These are phyloP conservation scores for Davidsoniella virescens DNA, from an alignment of 2,329 filamentous ascomycete species.

Conservation along the genomic window DNA sequence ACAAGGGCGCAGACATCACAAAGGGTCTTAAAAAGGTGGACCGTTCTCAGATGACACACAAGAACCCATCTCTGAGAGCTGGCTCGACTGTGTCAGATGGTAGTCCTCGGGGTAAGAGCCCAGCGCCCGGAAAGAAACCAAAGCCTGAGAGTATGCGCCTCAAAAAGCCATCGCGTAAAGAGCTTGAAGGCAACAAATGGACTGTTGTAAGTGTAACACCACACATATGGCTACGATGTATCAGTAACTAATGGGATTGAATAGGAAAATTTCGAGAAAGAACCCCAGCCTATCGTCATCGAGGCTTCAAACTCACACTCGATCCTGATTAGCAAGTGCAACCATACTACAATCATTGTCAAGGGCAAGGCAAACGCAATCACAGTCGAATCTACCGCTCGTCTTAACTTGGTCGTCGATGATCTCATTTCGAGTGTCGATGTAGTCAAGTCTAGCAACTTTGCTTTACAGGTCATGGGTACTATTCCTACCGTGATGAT, in stretches of 20 bases:
- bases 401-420: constrained; percentile 74
- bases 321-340: constrained; percentile 81
- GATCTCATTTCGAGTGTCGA: constrained; percentile 82
- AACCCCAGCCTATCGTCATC: constrained; percentile 57
- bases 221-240: neutral
- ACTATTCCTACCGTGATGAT: constrained; percentile 74
- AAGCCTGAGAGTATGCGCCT: constrained; percentile 73
- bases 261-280: constrained; percentile 80
- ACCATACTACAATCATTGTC: constrained; percentile 75
- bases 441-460: constrained; percentile 87
- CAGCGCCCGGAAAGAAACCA: constrained; percentile 72
- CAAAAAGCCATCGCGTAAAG: constrained; percentile 67
- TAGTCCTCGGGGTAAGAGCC: constrained; percentile 56
- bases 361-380: constrained; percentile 95
- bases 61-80: constrained; percentile 77
- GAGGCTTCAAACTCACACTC: constrained; percentile 72
- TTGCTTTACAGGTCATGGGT: constrained; percentile 83
- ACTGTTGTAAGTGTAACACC: constrained; percentile 44
- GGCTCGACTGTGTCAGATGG: constrained; percentile 51
- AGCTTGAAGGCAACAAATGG: constrained; percentile 85
- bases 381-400: constrained; percentile 76
- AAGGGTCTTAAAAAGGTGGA: constrained; percentile 84
- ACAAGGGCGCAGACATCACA: constrained; percentile 78
- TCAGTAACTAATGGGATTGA: neutral
- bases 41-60: constrained; percentile 93